Percentiles rank a stretch among this genome's conserved stretches.
Evolutionary conservation across 345 rosid species (phyloP).

Genomic region (Brassica nigra): DNA sequence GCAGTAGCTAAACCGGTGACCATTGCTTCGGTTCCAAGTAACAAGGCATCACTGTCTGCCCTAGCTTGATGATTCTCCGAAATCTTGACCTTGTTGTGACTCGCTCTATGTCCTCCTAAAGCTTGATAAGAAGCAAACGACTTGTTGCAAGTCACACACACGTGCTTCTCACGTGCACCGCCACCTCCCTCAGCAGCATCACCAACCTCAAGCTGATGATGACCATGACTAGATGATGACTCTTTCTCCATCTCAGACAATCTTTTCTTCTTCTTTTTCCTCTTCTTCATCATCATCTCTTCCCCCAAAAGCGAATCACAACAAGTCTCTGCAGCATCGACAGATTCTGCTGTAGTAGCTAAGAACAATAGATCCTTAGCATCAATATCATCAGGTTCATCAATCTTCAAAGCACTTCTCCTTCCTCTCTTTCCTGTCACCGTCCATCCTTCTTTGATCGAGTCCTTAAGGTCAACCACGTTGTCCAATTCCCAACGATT

Average conservation of each 20-base stretch:
- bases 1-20: constrained; percentile 24
- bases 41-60: constrained; percentile 33
- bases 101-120: constrained; percentile 59
- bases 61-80: constrained; percentile 36
- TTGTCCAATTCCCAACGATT: constrained; percentile 3
- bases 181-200: background rate
- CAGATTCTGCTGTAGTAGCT: constrained; percentile 38
- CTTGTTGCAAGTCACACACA: constrained; percentile 52
- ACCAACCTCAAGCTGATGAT: constrained; percentile 20
- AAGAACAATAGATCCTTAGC: constrained; percentile 41
- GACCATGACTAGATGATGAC: constrained; percentile 5
- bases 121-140: constrained; percentile 53
- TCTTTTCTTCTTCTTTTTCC: constrained; percentile 40
- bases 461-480: constrained; percentile 37
- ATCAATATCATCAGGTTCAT: constrained; percentile 26
- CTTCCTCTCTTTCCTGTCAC: constrained; percentile 47
- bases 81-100: constrained; percentile 51
- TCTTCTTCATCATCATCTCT: constrained; percentile 10
- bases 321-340: constrained; percentile 1
- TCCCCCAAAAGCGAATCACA: background rate
- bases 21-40: constrained; percentile 39
- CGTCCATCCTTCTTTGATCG: constrained; percentile 43
- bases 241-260: constrained; percentile 47
- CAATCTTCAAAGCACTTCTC: constrained; percentile 13
- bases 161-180: constrained; percentile 28